Base-by-base conservation (phyloP, 768 basidiomycete species). In the Goffeauzyma gilvescens region DNA sequence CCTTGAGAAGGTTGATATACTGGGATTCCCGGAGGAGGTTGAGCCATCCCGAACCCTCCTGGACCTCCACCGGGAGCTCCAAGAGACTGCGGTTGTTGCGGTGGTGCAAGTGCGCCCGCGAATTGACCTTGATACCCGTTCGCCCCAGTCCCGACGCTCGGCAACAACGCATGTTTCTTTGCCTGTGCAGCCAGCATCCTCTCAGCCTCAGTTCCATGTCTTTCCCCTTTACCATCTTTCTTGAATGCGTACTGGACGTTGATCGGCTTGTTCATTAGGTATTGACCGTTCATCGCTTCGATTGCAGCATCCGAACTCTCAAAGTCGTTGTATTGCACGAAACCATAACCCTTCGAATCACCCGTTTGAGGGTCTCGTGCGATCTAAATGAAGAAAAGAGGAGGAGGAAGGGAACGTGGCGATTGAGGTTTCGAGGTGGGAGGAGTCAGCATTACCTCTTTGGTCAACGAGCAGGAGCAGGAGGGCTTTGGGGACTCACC, bases 221-320 rank as follows among this genome's bases (percentile, higher is more conserved):
- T 75, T 64, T 98, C 93, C 44, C 90, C 90, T 60, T 95, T 90
- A 32, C 85, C 87, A 57, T 96, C 93, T 67, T 96, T 96, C 68
- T 98, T 96, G 73, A 96, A 95, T 2, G 93, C 90, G 62, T 93
- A 98, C 60, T 95, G 87, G 9, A 93, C 87, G 14, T 80, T 77
- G 58, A 98, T 84, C 41, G 87, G 81, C 67, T 95, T 95, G 71
- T 96, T 95, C 80, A 89, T 89, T 35, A 96, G 71, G 74, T 85
- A 95, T 58, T 96, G 89, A 28, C 78, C 76, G 53, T 95, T 89
- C 90, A 96, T 95, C 8, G 84, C 75, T 63, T 95, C 93, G 44
- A 90, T 73, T 14, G 93, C 90, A 4, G 83, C 83, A 62, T 98
- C 93, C 27, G 93, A 84, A 6, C 89, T 75, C 59, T 96, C 90